These are phyloP conservation scores for Casuarina glauca DNA, from an alignment of 306 rosid genomes.

Conservation along the genomic window DNA sequence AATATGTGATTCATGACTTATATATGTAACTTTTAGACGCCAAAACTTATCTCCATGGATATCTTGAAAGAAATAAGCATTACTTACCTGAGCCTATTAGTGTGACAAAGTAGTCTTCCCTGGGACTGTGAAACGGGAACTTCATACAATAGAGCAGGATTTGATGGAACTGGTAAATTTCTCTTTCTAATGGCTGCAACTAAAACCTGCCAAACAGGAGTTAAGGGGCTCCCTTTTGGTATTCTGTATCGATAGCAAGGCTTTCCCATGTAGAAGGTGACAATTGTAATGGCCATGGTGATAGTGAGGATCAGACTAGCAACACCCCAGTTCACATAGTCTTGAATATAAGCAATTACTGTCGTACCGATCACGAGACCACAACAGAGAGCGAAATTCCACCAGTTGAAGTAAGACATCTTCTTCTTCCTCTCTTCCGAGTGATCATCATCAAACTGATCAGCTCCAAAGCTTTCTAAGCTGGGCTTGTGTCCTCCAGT, in stretches of 20 bases:
- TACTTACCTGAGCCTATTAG: constrained; percentile 41
- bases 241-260: constrained; percentile 38
- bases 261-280: constrained; percentile 39
- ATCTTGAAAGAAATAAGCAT: neutral
- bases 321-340: constrained; percentile 44
- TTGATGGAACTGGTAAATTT: constrained; percentile 31
- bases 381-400: constrained; percentile 37
- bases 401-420: constrained; percentile 56
- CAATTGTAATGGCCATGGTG: constrained; percentile 29
- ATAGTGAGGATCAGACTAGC: constrained; percentile 35
- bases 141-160: constrained; percentile 41
- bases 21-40: too few relatives aligned
- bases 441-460: constrained; percentile 53
- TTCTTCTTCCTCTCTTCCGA: constrained; percentile 42
- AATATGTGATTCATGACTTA: too few relatives aligned
- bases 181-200: constrained; percentile 51
- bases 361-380: constrained; percentile 43
- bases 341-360: constrained; percentile 43
- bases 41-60: too few relatives aligned
- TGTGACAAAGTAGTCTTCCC: constrained; percentile 42
- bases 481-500: constrained; percentile 56
- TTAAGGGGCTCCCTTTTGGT: constrained; percentile 44
- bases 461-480: constrained; percentile 57
- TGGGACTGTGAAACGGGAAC: constrained; percentile 24
- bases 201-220: constrained; percentile 41